A percentile compares a stretch with the other conserved stretches of the same genome.
Evolutionary conservation across 2,329 filamentous ascomycete genomes (phyloP).

Genomic region (Cladorrhinum sp.): DNA sequence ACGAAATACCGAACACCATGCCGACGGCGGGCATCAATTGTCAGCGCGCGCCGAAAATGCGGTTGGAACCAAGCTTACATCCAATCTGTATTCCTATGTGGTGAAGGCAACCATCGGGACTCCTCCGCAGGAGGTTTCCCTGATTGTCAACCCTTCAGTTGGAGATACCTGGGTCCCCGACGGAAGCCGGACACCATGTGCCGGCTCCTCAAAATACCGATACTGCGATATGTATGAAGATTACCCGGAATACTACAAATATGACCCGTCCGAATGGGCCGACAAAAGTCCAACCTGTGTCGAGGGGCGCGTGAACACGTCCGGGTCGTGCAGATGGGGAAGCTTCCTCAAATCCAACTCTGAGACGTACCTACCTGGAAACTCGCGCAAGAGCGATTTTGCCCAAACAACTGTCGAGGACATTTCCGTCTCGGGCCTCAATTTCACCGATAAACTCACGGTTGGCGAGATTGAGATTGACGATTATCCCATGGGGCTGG

Average conservation of each 20-base stretch:
- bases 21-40: constrained; percentile 3
- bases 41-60: constrained; percentile 15
- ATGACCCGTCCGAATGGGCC: background rate
- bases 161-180: constrained; percentile 32
- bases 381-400: constrained; percentile 19
- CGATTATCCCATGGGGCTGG: constrained; percentile 32
- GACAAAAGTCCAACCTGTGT: background rate
- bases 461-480: constrained; percentile 27
- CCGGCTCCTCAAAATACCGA: constrained; percentile 8
- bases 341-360: constrained; percentile 27
- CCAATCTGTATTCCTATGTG: constrained; percentile 24
- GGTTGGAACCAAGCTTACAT: constrained; percentile 13
- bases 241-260: background rate
- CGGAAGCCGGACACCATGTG: constrained; percentile 14
- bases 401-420: constrained; percentile 13
- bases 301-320: background rate
- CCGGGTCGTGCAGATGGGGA: constrained; percentile 27
- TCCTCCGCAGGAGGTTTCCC: constrained; percentile 29
- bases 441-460: constrained; percentile 30
- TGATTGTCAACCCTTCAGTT: constrained; percentile 28
- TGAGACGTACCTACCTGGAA: constrained; percentile 20
- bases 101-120: constrained; percentile 30
- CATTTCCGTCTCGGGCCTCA: constrained; percentile 21
- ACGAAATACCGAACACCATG: constrained; percentile 1
- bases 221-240: constrained; percentile 5